Evolutionary conservation across 2,329 filamentous ascomycete species (phyloP).

Genomic region (Phaeomoniella chlamydospora): DNA sequence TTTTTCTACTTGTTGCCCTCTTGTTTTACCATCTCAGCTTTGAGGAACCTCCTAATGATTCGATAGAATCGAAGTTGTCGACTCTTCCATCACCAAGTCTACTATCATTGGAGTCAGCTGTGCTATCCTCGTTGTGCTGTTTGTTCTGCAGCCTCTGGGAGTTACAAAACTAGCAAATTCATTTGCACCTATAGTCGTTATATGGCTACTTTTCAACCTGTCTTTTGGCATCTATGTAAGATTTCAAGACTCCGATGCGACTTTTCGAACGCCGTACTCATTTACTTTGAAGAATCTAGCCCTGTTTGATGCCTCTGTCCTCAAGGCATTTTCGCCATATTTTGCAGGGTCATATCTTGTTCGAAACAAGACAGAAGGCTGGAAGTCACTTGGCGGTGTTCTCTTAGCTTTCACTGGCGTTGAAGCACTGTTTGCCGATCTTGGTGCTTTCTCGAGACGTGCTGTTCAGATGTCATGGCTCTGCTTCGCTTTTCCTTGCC

Average conservation of each 20-base stretch:
- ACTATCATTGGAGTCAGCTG: slow-evolving; percentile 34
- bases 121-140: slow-evolving; percentile 36
- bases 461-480: slow-evolving; percentile 58
- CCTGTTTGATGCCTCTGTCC: slow-evolving; percentile 29
- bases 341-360: slow-evolving; percentile 34
- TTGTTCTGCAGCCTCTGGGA: slow-evolving; percentile 37
- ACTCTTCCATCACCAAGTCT: slow-evolving; percentile 25
- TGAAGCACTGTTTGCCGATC: slow-evolving; percentile 56
- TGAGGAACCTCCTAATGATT: not conserved
- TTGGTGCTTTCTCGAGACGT: slow-evolving; percentile 52
- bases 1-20: too few relatives aligned
- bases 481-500: slow-evolving; percentile 46
- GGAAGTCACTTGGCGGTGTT: slow-evolving; percentile 49
- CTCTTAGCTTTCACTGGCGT: slow-evolving; percentile 56
- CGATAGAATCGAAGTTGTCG: slow-evolving; percentile 26
- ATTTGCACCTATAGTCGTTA: slow-evolving; percentile 38
- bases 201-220: slow-evolving; percentile 53
- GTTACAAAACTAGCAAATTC: slow-evolving; percentile 28
- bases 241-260: not conserved
- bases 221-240: slow-evolving; percentile 45
- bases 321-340: slow-evolving; percentile 33
- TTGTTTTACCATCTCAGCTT: too few relatives aligned
- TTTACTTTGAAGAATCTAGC: slow-evolving; percentile 19
- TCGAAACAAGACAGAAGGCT: slow-evolving; percentile 33
- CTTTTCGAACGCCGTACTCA: not conserved